Base-by-base conservation (phyloP, 768 basidiomycete genomes). In the Tricholoma terreum region DNA sequence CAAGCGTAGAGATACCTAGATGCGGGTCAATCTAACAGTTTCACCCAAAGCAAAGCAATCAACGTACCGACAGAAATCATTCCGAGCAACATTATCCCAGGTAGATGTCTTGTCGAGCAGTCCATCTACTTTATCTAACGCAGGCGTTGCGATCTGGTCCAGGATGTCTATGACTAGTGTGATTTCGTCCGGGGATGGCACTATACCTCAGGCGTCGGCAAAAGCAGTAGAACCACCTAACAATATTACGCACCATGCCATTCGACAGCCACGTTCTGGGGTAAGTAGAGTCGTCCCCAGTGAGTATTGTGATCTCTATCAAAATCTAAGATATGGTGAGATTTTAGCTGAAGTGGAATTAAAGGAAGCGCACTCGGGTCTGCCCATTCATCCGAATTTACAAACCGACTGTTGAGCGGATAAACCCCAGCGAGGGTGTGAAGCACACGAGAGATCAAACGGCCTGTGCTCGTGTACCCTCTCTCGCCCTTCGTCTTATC, bases 401-500 rank as follows among this genome's bases (percentile, higher is more conserved):
- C 84, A 59, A 92, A 92, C 14, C 89, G 83, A 49, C 84, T 84
- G 59, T 94, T 90, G 56, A 83, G 66, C 12, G 91, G 86, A 69
- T 93, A 95, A 34, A 88, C 80, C 2, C 86, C 81, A 10, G 85
- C 86, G 40, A 96, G 67, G 0, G 91, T 89, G 63, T 85, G 82
- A 54, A 98, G 71, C 15, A 91, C 77, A 21, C 90, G 83, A 21
- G 86, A 84, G 50, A 96, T 78, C 52, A 98, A 70, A 40, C 89
- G 83, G 1, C 90, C 92, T 9, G 87, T 86, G 51, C 87, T 84
- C 30, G 83, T 85, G 69, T 92, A 98, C 9, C 93, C 92, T 57
- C 94, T 84, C 75, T 98, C 94, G 61, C 85, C 89, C 74, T 89
- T 89, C 6, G 90, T 89, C 65, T 86, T 89, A 40, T 92, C 87